Conservation (phyloP, 805 yeast genomes). For the Candida gorgasii region DNA sequence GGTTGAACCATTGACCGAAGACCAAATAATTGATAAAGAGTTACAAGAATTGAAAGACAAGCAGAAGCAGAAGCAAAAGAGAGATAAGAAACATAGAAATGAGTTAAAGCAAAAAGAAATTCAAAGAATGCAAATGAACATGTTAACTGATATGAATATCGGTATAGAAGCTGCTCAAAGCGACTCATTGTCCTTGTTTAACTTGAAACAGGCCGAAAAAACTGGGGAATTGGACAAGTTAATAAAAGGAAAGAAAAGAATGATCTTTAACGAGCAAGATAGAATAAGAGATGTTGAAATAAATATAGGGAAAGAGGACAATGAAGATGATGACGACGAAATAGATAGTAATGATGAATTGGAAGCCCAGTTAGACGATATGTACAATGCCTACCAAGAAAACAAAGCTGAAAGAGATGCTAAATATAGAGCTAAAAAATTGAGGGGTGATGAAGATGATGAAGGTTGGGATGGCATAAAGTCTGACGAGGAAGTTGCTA, state of each 20-base stretch:
- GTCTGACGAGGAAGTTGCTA: constrained; percentile 41
- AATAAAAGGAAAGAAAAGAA: constrained; percentile 71
- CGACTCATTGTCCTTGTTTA: constrained; percentile 80
- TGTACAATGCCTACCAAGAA: constrained; percentile 74
- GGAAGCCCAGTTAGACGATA: constrained; percentile 78
- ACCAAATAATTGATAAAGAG: constrained; percentile 86
- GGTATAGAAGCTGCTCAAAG: constrained; percentile 89
- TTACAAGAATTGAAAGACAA: constrained; percentile 70
- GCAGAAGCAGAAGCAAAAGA: constrained; percentile 65
- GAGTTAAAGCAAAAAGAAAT: constrained; percentile 87
- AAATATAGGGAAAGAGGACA: constrained; percentile 52
- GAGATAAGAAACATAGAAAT: constrained; percentile 81
- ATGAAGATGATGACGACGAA: constrained; percentile 30
- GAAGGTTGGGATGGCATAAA: constrained; percentile 77
- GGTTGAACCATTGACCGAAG: constrained; percentile 77
- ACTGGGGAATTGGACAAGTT: constrained; percentile 77
- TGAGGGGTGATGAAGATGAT: constrained; percentile 75
- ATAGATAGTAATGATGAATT: constrained; percentile 62
- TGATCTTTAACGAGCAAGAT: constrained; percentile 61
- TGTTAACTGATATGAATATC: constrained; percentile 88
- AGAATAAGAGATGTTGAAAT: constrained; percentile 56
- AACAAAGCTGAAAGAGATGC: constrained; percentile 69
- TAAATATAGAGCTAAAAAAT: constrained; percentile 64
- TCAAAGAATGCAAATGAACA: constrained; percentile 90
- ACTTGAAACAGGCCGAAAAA: constrained; percentile 80